phyloP scores from a whole-genome alignment of 495 filamentous ascomycete genomes.

The Penicillium fimorum region DNA sequence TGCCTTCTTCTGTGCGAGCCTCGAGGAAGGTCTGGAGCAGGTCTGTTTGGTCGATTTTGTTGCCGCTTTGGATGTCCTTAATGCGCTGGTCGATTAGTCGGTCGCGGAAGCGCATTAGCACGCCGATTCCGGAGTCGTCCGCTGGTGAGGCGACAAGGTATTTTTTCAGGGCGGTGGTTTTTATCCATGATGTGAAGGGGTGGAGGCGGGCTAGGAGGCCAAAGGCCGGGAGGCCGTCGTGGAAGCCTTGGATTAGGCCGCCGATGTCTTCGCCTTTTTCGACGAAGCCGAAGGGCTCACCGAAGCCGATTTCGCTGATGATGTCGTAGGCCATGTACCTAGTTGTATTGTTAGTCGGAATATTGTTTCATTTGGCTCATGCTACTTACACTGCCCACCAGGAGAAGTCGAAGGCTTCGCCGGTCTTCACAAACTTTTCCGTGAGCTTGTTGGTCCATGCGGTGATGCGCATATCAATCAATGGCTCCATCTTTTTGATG shows the following conservation, averaged over 20 bases:
- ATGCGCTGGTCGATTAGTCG: slow-evolving; percentile 44
- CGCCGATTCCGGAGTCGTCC: slow-evolving; percentile 46
- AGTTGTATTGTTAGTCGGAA: slow-evolving; percentile 1
- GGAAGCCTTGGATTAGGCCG: slow-evolving; percentile 53
- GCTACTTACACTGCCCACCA: slow-evolving; percentile 48
- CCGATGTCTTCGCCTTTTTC: slow-evolving; percentile 56
- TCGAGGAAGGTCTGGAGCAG: slow-evolving; percentile 42
- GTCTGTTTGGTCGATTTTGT: slow-evolving; percentile 28
- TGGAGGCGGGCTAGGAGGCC: slow-evolving; percentile 50
- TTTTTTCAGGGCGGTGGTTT: slow-evolving; percentile 53
- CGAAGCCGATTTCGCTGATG: slow-evolving; percentile 63
- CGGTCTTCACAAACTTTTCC: slow-evolving; percentile 41
- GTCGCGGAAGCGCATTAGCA: slow-evolving; percentile 51
- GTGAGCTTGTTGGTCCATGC: slow-evolving; percentile 46
- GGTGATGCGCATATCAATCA: slow-evolving; percentile 45
- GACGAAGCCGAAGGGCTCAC: slow-evolving; percentile 60
- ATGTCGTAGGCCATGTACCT: slow-evolving; percentile 61
- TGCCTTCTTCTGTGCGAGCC: slow-evolving; percentile 44
- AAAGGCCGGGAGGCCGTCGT: slow-evolving; percentile 49
- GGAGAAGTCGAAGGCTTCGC: slow-evolving; percentile 49
- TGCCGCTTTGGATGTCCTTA: slow-evolving; percentile 27
- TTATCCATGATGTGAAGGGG: slow-evolving; percentile 53
- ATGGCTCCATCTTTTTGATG: slow-evolving; percentile 52
- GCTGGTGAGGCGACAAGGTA: slow-evolving; percentile 54
- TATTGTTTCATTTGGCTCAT: neutral